phyloP scores from a whole-genome alignment of 306 rosid genomes.

The Trifolium pratense region DNA sequence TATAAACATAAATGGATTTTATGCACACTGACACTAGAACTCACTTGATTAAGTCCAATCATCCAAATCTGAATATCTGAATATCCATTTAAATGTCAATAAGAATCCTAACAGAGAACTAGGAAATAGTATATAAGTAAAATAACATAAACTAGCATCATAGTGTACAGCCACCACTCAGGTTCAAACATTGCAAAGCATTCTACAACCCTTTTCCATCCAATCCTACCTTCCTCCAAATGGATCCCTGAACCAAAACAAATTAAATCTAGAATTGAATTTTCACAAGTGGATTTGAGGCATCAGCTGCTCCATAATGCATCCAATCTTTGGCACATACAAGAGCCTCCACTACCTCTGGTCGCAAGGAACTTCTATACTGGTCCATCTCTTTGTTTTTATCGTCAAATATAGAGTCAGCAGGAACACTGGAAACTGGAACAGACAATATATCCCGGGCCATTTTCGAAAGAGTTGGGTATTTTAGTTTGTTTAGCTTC shows the following conservation, averaged over 20 bases:
- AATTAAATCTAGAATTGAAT: constrained; percentile 61
- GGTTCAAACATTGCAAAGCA: neutral
- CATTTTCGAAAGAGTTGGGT: constrained; percentile 95
- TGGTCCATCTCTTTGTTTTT: constrained; percentile 73
- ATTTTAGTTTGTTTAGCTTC: constrained; percentile 88
- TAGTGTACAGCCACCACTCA: neutral
- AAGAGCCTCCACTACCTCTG: constrained; percentile 90
- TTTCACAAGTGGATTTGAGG: constrained; percentile 55
- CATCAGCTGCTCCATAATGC: constrained; percentile 60
- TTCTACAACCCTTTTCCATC: neutral
- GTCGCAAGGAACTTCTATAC: constrained; percentile 75
- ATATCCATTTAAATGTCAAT: neutral
- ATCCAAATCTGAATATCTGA: neutral
- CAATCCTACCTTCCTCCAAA: neutral
- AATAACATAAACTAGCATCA: constrained; percentile 10
- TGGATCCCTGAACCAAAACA: neutral
- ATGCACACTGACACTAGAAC: neutral
- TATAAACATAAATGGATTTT: neutral
- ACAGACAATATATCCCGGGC: constrained; percentile 83
- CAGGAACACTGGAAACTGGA: constrained; percentile 68
- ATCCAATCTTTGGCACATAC: constrained; percentile 96
- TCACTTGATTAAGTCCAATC: neutral
- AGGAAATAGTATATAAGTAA: neutral
- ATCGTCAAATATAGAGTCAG: constrained; percentile 64
- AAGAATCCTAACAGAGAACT: neutral